phyloP scores from a whole-genome alignment of 2,329 filamentous ascomycete genomes.

The Exophiala bonariae region DNA sequence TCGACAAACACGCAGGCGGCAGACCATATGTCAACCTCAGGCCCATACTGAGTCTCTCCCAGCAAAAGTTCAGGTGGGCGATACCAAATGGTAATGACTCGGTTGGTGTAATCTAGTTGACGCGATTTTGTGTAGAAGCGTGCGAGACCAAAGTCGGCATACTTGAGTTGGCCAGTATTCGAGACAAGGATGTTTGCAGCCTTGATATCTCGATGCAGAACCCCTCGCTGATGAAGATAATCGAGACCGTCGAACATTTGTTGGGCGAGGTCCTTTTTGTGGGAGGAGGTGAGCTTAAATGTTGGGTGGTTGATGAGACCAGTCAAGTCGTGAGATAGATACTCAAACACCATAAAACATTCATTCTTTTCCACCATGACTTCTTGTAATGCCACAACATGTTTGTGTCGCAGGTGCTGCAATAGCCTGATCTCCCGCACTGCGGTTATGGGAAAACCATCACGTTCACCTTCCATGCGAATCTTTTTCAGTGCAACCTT shows the following conservation, averaged over 20 bases:
- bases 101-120: conserved; percentile 94
- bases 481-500: conserved; percentile 87
- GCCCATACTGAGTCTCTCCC: conserved; percentile 86
- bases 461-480: conserved; percentile 87
- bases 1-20: conserved; percentile 95
- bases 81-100: conserved; percentile 99
- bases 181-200: conserved; percentile 96
- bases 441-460: conserved; percentile 88
- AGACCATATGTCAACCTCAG: conserved; percentile 93
- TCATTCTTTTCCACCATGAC: conserved; percentile 99
- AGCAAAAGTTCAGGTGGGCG: conserved; percentile 85
- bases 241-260: conserved; percentile 93
- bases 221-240: conserved; percentile 89
- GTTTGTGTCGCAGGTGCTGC: conserved; percentile 79
- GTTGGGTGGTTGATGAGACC: conserved; percentile 92
- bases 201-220: conserved; percentile 96
- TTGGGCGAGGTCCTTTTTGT: conserved; percentile 89
- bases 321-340: conserved; percentile 92
- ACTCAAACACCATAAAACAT: conserved; percentile 99
- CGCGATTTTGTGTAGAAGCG: conserved; percentile 93
- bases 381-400: conserved; percentile 80
- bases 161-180: conserved; percentile 82
- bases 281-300: conserved; percentile 78
- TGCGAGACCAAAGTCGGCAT: conserved; percentile 93
- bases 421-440: conserved; percentile 88